Base-by-base conservation (phyloP, 768 basidiomycete species). In the Scleroderma bovista region DNA sequence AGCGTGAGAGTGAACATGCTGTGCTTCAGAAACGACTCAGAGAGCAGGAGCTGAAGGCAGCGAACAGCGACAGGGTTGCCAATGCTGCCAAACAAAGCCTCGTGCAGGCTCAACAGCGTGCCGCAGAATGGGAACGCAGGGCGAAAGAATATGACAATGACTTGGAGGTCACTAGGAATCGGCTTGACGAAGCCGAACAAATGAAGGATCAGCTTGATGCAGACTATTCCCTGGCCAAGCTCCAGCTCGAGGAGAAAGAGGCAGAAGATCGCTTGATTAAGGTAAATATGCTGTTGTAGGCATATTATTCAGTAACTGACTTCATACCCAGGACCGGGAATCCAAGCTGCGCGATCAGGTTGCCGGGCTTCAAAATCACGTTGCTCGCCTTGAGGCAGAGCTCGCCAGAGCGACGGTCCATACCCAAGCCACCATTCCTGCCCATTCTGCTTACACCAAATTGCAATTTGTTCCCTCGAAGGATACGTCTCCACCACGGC, bases 81-180 rank as follows among this genome's bases (percentile, higher is more conserved):
- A 68, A 67, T 20, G 67, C 81, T 16, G 74, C 79, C 3, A 79
- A 80, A 38, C 82, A 88, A 61, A 84, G 67, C 61, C 73, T 91
- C 24, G 66, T 75, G 19, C 82, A 86, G 54, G 83, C 85, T 19
- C 85, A 91, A 53, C 86, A 89, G 62, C 86, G 86, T 22, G 78
- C 86, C 3, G 69, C 78, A 3, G 90, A 93, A 58, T 91, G 86
- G 88, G 90, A 93, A 67, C 78, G 78, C 54, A 83, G 83, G 20
- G 80, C 86, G 17, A 83, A 82, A 58, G 85, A 88, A 54, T 75
- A 76, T 38, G 86, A 89, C 64, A 69, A 72, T 19, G 77, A 84
- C 49, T 65, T 89, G 17, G 83, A 86, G 60, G 60, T 75, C 56
- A 74, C 74, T 24, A 75, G 73, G 52, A 80, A 79, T 29, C 77